Evolutionary conservation across 2,329 filamentous ascomycete genomes (phyloP).

Genomic region (Ceratocystis destructans): DNA sequence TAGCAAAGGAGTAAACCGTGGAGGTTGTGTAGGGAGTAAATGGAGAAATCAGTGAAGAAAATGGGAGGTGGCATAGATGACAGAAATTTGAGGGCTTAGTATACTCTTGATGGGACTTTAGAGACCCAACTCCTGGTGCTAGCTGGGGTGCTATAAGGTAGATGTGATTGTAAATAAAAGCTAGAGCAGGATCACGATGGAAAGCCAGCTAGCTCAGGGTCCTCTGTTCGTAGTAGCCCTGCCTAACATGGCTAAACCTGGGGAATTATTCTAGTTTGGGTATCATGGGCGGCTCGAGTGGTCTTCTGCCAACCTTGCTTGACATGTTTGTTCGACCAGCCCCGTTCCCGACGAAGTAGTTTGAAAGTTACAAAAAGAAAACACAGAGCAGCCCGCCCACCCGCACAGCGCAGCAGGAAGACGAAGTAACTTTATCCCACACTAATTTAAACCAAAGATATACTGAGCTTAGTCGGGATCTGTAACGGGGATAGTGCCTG

Average conservation of each 20-base stretch:
- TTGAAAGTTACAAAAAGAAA: not conserved
- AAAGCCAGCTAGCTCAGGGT: no score
- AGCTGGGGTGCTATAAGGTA: no score
- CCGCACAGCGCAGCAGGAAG: conserved; percentile 4
- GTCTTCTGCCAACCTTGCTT: conserved; percentile 6
- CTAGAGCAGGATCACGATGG: no score
- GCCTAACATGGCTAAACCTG: not conserved
- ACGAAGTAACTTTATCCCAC: not conserved
- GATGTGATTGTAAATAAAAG: no score
- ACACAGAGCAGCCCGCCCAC: not conserved
- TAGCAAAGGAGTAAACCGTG: not conserved
- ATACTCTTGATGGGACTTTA: no score
- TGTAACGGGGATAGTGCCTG: conserved; percentile 4
- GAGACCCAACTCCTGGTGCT: no score
- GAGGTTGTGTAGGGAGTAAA: not conserved
- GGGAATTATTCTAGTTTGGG: not conserved
- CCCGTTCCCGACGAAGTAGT: not conserved
- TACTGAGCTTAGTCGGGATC: not conserved
- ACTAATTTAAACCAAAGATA: not conserved
- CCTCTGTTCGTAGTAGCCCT: no score
- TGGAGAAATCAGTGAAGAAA: not conserved
- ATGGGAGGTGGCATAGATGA: no score
- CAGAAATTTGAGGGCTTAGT: no score
- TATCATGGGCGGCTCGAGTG: not conserved
- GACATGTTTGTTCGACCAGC: not conserved